These are phyloP conservation scores for Gamarada debralockiae DNA, from an alignment of 495 filamentous ascomycete genomes.

Conservation along the genomic window DNA sequence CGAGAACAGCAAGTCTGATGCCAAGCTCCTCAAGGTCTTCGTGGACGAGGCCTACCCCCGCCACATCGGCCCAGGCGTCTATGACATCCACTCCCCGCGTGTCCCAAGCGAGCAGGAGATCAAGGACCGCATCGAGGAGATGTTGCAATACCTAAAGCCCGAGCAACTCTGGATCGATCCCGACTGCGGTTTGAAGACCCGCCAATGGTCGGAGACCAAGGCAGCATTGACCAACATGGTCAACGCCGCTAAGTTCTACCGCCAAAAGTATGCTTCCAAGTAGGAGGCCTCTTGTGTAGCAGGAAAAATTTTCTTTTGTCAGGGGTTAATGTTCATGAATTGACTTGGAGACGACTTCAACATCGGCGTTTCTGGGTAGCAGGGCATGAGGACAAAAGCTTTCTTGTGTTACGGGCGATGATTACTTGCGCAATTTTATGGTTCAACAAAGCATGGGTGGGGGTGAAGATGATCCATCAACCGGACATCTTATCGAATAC, in stretches of 20 bases:
- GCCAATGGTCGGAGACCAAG: conserved; percentile 95
- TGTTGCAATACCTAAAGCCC: conserved; percentile 89
- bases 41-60: conserved; percentile 92
- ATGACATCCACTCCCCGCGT: conserved; percentile 99
- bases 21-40: conserved; percentile 98
- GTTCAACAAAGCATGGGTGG: conserved; percentile 28
- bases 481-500: conserved; percentile 31
- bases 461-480: conserved; percentile 37
- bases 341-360: conserved; percentile 39
- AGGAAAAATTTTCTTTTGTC: conserved; percentile 15
- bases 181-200: conserved; percentile 98
- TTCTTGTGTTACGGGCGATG: conserved; percentile 17
- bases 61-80: conserved; percentile 98
- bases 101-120: conserved; percentile 93
- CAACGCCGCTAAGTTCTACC: conserved; percentile 93
- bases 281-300: conserved; percentile 7
- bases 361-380: conserved; percentile 42
- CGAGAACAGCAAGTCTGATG: conserved; percentile 99
- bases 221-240: conserved; percentile 90
- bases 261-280: conserved; percentile 70
- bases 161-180: conserved; percentile 99
- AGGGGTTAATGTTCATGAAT: conserved; percentile 19
- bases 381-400: conserved; percentile 33
- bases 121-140: conserved; percentile 93
- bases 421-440: conserved; percentile 26